Conservation (phyloP, 2,329 filamentous ascomycete genomes). For the Nothophaeocryptopus gaeumannii region DNA sequence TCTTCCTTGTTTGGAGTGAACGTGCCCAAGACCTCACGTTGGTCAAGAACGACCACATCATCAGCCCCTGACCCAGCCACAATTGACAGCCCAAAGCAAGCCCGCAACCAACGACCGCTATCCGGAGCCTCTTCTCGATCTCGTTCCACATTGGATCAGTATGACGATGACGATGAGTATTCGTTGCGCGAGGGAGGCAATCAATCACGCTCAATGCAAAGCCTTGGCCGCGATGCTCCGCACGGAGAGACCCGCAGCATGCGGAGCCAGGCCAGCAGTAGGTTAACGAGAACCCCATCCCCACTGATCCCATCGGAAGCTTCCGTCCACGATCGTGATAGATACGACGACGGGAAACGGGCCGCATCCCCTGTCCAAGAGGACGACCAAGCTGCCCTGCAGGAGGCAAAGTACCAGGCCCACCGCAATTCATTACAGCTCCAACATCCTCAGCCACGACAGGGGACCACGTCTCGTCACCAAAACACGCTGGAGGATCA, state of each 20-base stretch:
- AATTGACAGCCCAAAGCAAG: slow-evolving; percentile 30
- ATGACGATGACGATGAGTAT: slow-evolving; percentile 47
- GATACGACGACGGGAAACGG: slow-evolving; percentile 20
- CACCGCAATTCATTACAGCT: slow-evolving; percentile 78
- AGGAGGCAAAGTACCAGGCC: slow-evolving; percentile 76
- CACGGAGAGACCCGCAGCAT: slow-evolving; percentile 31
- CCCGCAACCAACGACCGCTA: slow-evolving; percentile 48
- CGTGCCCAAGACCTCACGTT: slow-evolving; percentile 84
- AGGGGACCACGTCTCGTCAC: slow-evolving; percentile 70
- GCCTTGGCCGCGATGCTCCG: slow-evolving; percentile 17
- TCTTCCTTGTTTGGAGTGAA: slow-evolving; percentile 65
- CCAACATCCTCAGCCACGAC: slow-evolving; percentile 74
- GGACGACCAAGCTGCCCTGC: slow-evolving; percentile 34
- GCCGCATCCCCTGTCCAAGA: slow-evolving; percentile 27
- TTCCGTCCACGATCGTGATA: slow-evolving; percentile 23
- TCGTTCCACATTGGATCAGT: slow-evolving; percentile 68
- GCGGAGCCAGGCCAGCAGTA: slow-evolving; percentile 36
- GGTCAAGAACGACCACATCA: slow-evolving; percentile 94
- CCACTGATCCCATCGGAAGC: slow-evolving; percentile 56
- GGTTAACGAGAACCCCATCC: slow-evolving; percentile 45
- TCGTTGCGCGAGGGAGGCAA: slow-evolving; percentile 60
- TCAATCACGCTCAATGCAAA: slow-evolving; percentile 38
- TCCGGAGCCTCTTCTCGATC: slow-evolving; percentile 66
- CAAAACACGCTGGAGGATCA: slow-evolving; percentile 71
- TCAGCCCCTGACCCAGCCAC: slow-evolving; percentile 54